These are phyloP conservation scores for Russula vinacea DNA, from an alignment of 768 basidiomycete species.

Conservation along the genomic window DNA sequence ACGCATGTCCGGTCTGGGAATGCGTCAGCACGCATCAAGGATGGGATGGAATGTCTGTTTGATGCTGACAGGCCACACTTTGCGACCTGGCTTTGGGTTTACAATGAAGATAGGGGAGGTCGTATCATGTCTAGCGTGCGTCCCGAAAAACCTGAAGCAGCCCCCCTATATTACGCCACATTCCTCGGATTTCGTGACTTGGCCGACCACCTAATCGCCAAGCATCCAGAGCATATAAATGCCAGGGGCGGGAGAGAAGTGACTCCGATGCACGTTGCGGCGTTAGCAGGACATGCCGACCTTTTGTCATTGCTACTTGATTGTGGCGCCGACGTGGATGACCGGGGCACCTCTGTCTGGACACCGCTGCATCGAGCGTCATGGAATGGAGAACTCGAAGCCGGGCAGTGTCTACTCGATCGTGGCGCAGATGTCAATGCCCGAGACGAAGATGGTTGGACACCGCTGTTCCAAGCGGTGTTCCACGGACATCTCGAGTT, in stretches of 20 bases:
- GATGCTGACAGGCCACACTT: no score
- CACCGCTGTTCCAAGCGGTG: not conserved
- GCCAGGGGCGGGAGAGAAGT: rapidly evolving
- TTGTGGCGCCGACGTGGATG: not conserved
- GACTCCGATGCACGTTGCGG: not conserved
- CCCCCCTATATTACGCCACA: not conserved
- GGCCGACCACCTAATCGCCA: not conserved
- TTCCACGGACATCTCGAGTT: not conserved
- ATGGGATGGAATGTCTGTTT: no score
- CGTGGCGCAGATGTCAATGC: not conserved
- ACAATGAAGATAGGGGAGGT: not conserved
- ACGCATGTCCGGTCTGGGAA: no score
- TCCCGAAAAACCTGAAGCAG: not conserved
- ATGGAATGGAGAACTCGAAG: not conserved
- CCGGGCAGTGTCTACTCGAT: not conserved
- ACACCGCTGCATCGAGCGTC: not conserved
- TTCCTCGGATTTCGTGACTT: not conserved
- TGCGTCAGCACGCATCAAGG: no score
- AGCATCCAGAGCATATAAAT: not conserved
- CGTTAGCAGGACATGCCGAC: not conserved
- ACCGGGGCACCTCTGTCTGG: not conserved
- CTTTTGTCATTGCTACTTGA: not conserved
- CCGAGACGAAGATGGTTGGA: not conserved
- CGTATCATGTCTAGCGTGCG: not conserved
- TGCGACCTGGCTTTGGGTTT: no score